Conservation (phyloP, 345 rosid species). For the Eucalyptus sp. region DNA sequence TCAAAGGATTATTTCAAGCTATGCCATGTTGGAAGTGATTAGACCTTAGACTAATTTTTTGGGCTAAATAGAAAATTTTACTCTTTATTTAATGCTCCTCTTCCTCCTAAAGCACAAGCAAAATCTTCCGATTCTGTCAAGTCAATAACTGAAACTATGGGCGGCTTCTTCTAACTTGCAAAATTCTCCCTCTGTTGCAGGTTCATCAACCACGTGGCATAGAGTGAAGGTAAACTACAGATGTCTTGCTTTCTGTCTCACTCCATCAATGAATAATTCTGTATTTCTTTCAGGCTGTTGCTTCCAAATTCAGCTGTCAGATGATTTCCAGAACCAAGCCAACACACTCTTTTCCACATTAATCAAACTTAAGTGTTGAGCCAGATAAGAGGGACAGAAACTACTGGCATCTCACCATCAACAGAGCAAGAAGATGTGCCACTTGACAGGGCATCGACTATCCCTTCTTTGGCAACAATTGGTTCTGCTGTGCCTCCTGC, state of each 20-base stretch:
- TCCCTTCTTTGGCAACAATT: background rate
- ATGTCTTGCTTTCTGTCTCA: background rate
- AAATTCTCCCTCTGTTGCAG: background rate
- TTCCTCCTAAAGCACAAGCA: background rate
- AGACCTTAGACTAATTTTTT: background rate
- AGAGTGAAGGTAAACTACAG: background rate
- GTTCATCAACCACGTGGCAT: background rate
- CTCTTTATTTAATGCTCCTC: background rate
- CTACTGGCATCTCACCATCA: no score
- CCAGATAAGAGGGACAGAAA: background rate
- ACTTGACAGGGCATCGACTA: background rate
- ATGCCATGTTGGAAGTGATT: background rate
- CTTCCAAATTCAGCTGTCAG: background rate
- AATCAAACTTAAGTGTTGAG: background rate
- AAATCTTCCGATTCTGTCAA: background rate
- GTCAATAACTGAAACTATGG: background rate
- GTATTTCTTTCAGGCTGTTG: background rate
- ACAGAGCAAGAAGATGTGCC: background rate
- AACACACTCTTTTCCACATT: background rate
- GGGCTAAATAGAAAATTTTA: no score
- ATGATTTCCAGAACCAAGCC: no score
- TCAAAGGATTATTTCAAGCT: background rate
- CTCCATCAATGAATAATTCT: background rate
- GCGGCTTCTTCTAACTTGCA: background rate
- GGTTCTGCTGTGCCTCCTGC: background rate